phyloP scores from a whole-genome alignment of 495 filamentous ascomycete genomes.

The Hypoxylon rickii region DNA sequence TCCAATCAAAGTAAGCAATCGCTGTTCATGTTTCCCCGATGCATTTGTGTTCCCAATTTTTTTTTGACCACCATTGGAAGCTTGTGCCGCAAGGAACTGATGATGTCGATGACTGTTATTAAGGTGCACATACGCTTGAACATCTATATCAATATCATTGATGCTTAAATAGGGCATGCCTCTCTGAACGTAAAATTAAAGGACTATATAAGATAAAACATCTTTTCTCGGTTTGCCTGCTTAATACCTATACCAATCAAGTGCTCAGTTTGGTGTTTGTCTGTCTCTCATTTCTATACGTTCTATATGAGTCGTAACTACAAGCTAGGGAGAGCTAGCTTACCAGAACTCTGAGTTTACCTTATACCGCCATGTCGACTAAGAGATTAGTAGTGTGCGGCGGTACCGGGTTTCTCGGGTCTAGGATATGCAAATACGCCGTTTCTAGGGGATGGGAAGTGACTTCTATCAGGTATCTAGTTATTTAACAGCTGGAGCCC shows the following conservation, averaged over 20 bases:
- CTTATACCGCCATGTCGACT: too few relatives aligned
- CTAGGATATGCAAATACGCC: constrained; percentile 88
- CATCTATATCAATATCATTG: background rate
- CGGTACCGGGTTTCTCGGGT: constrained; percentile 94
- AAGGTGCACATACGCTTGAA: background rate
- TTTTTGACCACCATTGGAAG: too few relatives aligned
- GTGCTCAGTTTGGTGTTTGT: background rate
- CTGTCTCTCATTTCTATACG: too few relatives aligned
- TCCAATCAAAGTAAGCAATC: too few relatives aligned
- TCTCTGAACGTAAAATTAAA: background rate
- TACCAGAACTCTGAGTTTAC: too few relatives aligned
- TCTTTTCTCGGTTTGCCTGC: too few relatives aligned
- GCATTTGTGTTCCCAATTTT: background rate
- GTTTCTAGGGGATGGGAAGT: constrained; percentile 83
- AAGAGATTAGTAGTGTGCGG: constrained; percentile 88
- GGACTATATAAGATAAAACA: background rate
- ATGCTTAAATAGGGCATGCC: background rate
- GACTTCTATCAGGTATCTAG: constrained; percentile 80
- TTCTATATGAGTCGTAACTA: background rate
- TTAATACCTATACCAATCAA: too few relatives aligned
- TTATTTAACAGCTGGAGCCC: too few relatives aligned
- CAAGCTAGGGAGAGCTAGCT: too few relatives aligned
- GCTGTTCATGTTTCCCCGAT: background rate
- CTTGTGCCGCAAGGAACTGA: constrained; percentile 8
- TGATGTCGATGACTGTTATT: constrained; percentile 15